These are phyloP conservation scores for Penicillium palitans DNA, from an alignment of 2,329 filamentous ascomycete species.

Conservation along the genomic window DNA sequence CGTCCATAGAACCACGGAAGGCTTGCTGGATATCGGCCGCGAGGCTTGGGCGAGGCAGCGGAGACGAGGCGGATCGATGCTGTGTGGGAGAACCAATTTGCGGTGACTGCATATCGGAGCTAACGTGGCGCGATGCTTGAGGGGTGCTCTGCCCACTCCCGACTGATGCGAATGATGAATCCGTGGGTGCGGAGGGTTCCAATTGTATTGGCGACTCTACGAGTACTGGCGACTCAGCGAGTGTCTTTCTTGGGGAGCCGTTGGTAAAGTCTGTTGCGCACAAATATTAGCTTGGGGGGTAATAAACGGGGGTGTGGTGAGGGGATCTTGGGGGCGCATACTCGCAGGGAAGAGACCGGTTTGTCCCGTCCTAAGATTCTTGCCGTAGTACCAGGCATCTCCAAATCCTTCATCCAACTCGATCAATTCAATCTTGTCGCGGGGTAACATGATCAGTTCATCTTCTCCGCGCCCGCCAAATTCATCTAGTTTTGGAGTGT, in stretches of 20 bases:
- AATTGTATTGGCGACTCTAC: slow-evolving; percentile 16
- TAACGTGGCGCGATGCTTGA: slow-evolving; percentile 43
- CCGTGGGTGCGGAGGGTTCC: slow-evolving; percentile 17
- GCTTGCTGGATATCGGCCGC: slow-evolving; percentile 45
- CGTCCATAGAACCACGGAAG: slow-evolving; percentile 49
- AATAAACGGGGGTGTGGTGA: not conserved
- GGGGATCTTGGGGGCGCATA: slow-evolving; percentile 26
- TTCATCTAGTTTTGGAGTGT: slow-evolving; percentile 64
- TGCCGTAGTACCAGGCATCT: slow-evolving; percentile 65
- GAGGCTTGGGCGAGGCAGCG: slow-evolving; percentile 37
- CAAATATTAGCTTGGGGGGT: not conserved
- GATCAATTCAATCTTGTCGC: slow-evolving; percentile 63
- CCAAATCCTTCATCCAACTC: slow-evolving; percentile 67
- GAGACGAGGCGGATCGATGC: slow-evolving; percentile 39
- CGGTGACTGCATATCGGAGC: slow-evolving; percentile 31
- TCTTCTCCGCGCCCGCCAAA: slow-evolving; percentile 89
- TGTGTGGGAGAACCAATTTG: slow-evolving; percentile 28
- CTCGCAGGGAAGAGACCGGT: slow-evolving; percentile 52
- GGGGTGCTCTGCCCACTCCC: slow-evolving; percentile 42
- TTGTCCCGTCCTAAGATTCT: slow-evolving; percentile 43
- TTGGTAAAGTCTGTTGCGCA: slow-evolving; percentile 23
- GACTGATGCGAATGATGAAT: slow-evolving; percentile 27
- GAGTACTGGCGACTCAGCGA: slow-evolving; percentile 9
- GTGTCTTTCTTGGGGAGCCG: not conserved
- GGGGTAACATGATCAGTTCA: slow-evolving; percentile 84